A percentile compares a stretch with the other conserved stretches of the same genome.
These are phyloP conservation scores for Gyromitra esculenta DNA, from an alignment of 2,329 filamentous ascomycete genomes.

Conservation along the genomic window DNA sequence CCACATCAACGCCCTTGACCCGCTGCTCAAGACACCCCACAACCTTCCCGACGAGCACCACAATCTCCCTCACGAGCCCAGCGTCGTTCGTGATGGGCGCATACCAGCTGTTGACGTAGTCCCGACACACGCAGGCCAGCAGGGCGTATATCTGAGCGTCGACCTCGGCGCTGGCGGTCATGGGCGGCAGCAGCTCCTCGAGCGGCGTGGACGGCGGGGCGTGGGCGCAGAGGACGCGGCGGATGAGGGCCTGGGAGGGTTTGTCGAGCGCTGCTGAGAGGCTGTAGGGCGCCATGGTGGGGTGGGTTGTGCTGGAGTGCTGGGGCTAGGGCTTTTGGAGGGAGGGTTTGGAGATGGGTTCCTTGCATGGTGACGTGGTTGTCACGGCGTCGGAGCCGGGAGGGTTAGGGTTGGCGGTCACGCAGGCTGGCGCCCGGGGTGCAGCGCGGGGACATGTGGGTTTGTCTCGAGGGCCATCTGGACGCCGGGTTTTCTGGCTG, in stretches of 20 bases:
- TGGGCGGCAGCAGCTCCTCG: conserved; percentile 83
- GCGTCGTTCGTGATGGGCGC: conserved; percentile 88
- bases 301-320: conserved; percentile 12
- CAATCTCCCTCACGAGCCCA: conserved; percentile 83
- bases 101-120: conserved; percentile 95
- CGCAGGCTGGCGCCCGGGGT: too few relatives aligned
- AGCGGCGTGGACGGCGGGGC: conserved; percentile 72
- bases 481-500: too few relatives aligned
- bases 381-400: too few relatives aligned
- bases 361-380: neutral
- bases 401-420: too few relatives aligned
- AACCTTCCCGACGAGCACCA: conserved; percentile 91
- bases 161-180: conserved; percentile 93
- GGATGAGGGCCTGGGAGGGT: conserved; percentile 81
- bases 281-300: conserved; percentile 24
- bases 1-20: conserved; percentile 78
- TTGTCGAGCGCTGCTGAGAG: conserved; percentile 69
- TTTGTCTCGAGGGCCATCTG: too few relatives aligned
- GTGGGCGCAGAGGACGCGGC: conserved; percentile 83
- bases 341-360: conserved; percentile 5
- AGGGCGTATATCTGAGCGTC: conserved; percentile 93
- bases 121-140: conserved; percentile 85
- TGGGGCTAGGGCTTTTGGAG: neutral
- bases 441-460: too few relatives aligned
- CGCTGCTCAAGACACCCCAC: conserved; percentile 88